These are phyloP conservation scores for Acanthamoeba rhysodes DNA, from an alignment of 208 protist genomes.

Conservation along the genomic window DNA sequence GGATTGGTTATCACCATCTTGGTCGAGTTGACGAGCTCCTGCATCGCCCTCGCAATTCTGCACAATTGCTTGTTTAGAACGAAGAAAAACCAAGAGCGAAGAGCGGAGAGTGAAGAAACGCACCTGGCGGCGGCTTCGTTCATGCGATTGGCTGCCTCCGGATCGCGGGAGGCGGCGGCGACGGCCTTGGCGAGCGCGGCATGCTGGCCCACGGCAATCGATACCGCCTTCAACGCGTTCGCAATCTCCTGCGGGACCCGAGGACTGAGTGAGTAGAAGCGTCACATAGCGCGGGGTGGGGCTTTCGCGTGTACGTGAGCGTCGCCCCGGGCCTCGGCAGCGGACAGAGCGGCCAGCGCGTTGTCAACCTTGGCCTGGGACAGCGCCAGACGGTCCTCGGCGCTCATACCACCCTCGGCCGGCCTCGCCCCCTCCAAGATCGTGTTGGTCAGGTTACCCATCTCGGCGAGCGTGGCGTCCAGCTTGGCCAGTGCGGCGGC, in stretches of 20 bases:
- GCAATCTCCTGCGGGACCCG: not conserved
- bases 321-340: not conserved
- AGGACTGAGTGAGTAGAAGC: not conserved
- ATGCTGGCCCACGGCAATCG: conserved; percentile 38
- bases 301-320: not conserved
- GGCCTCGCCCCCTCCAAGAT: conserved; percentile 28
- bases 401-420: conserved; percentile 36
- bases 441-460: conserved; percentile 42
- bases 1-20: conserved; percentile 43
- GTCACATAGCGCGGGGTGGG: not conserved
- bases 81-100: not conserved
- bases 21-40: conserved; percentile 41
- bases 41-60: conserved; percentile 37
- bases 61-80: not conserved
- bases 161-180: not conserved
- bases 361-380: conserved; percentile 44
- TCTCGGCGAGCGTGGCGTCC: not conserved
- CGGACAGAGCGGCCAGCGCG: conserved; percentile 12
- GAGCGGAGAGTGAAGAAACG: not conserved
- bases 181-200: conserved; percentile 32
- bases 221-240: conserved; percentile 42
- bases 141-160: not conserved
- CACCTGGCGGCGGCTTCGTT: not conserved
- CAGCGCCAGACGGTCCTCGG: not conserved
- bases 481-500: not conserved